Evolutionary conservation across 805 yeast genomes (phyloP), one percentile per base, ranked within the genome.

Genomic region (Zygotorulaspora florentina): DNA sequence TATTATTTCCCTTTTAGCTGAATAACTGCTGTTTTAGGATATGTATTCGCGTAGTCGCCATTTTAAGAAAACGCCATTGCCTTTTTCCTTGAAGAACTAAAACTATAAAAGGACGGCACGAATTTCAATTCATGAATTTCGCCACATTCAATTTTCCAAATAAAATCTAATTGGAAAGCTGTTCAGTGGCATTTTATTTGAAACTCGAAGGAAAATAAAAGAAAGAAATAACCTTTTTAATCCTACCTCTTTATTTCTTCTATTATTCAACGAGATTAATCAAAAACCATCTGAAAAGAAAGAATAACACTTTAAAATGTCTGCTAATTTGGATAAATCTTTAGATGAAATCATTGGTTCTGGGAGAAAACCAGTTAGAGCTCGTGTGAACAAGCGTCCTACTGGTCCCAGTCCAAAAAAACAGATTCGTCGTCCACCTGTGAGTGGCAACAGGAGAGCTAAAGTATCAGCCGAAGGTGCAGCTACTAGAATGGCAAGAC

Each of bases 281-380:
- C 35, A 25, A 13, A 33, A 16, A 13, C 15, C 20, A n/a, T 5
- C 25, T 20, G 25, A 20, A 20, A 20, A 20, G 25, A 20, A 20
- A 20, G 25, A 20, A 20, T 20, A 20, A 20, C 25, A 20, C 25
- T 20, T 20, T 7, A 65, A 42, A 47, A 86, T 84, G 90, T 84
- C 95, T 66, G 76, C 84, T 53, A 77, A 85, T 61, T 79, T 91
- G 72, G 96, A 91, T 72, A 85, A 87, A 73, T 87, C 97, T 40
- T 80, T 91, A 64, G 99, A 91, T 74, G 97, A 89, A 60, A 91
- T 91, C 68, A 86, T 91, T 64, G 79, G 95, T 48, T 70, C 86
- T 52, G 67, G 73, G 62, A 73, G 71, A 61, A 69, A 58, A 51
- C 62, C 58, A 50, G 58, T 58, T 47, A 64, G 66, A 54, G 62